Percentiles rank a stretch among this genome's conserved stretches.
phyloP scores from a whole-genome alignment of 176 grass and related monocot species.

The Aechmea fasciata region DNA sequence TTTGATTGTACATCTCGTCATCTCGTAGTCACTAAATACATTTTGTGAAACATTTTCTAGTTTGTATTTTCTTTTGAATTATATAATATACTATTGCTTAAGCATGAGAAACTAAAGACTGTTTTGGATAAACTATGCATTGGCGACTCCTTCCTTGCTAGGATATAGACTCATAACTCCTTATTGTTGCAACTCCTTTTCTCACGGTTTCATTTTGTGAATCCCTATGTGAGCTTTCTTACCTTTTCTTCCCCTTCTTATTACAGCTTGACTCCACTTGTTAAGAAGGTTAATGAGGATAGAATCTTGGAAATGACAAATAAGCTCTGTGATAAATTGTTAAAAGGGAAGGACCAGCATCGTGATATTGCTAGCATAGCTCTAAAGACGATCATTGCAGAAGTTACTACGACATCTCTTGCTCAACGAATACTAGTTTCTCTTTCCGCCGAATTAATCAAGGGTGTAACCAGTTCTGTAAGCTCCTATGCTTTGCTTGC shows the following conservation, averaged over 20 bases:
- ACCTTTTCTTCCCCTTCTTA: neutral
- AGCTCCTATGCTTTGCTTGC: slow-evolving; percentile 18
- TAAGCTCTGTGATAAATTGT: slow-evolving; percentile 89
- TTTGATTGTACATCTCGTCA: neutral
- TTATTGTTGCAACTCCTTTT: neutral
- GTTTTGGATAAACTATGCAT: neutral
- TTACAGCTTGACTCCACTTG: slow-evolving; percentile 81
- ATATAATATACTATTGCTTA: neutral
- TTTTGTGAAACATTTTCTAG: neutral
- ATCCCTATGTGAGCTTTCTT: neutral
- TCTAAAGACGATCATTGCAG: slow-evolving; percentile 83
- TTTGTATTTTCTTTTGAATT: slow-evolving; percentile 2
- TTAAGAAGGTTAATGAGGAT: slow-evolving; percentile 85
- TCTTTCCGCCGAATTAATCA: slow-evolving; percentile 71
- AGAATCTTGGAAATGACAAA: slow-evolving; percentile 85
- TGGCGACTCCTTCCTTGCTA: neutral
- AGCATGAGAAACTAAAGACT: neutral
- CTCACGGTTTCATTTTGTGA: neutral
- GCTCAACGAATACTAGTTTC: slow-evolving; percentile 80
- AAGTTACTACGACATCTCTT: slow-evolving; percentile 72
- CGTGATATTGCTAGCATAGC: slow-evolving; percentile 97
- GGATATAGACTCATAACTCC: neutral
- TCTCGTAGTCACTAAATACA: neutral
- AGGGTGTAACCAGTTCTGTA: slow-evolving; percentile 60
- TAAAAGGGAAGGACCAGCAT: slow-evolving; percentile 96